Base-by-base conservation (phyloP, 345 rosid genomes). In the Limnanthes douglasii region DNA sequence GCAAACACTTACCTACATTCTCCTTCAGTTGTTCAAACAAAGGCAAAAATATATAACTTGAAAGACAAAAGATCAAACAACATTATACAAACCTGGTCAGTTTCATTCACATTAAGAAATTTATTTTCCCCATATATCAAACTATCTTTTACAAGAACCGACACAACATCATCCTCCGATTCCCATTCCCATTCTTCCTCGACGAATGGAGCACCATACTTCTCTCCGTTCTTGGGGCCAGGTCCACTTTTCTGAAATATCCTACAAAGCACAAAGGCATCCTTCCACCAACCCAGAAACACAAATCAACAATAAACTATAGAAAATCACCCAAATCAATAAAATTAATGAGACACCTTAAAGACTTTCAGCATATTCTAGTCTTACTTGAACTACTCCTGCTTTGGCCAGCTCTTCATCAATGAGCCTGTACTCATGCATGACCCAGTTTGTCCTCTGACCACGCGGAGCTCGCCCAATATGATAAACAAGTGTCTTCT, bases 191-290 rank as follows among this genome's bases (percentile, higher is more conserved):
- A 88, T 37, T 88, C 97, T 54, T 88, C 93, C 46, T 88, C 97
- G 45, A 83, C 45, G 49, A 79, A 88, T 0, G 97, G 97, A 11
- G 97, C 97, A 18, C 97, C 97, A 41, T 88, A 83, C 54, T 83
- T 76, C 58, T 90, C 98, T 15, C 98, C 98, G 24, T 76, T 90
- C 65, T 79, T 90, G 0, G 98, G 98, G 29, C 97, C 97, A 3
- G 97, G 45, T 19, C 97, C 97, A 41, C 97, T 88, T 69, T 88
- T 88, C 45, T 74, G 90, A 38, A 88, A 83, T 32, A 88, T 70
- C 76, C 93, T 76, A 57, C 93, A 83, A 20, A 88, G 56, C 41
- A 90, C 98, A 66, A 60, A 79, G 0, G 79, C 69, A 59, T 72
- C 95, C 98, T 90, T 36, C 18, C 45, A 43, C 15, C 21, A 27